Evolutionary conservation across 2,329 filamentous ascomycete genomes (phyloP).

Genomic region (Blastomyces gilchristii): DNA sequence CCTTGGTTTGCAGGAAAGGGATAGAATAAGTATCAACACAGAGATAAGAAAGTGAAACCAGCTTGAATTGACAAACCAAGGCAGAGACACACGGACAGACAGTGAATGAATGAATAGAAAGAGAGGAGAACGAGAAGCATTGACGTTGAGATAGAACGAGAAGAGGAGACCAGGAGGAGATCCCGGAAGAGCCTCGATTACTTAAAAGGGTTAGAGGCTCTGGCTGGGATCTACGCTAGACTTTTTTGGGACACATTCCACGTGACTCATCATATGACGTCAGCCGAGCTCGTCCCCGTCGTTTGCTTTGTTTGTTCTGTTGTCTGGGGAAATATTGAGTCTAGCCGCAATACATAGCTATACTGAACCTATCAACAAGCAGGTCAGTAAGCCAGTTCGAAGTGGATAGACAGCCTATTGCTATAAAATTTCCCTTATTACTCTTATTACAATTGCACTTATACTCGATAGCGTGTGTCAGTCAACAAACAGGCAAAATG

Average conservation of each 20-base stretch:
- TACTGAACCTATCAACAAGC: not conserved
- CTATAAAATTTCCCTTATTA: not conserved
- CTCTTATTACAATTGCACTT: not conserved
- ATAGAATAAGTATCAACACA: constrained; percentile 5
- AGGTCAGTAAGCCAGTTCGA: not conserved
- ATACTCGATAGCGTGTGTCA: too few species aligned
- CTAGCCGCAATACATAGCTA: too few species aligned
- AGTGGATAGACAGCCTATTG: not conserved
- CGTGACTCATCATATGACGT: constrained; percentile 4
- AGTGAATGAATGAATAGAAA: constrained; percentile 2
- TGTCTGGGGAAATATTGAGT: too few species aligned
- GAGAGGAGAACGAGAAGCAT: not conserved
- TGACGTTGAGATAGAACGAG: too few species aligned
- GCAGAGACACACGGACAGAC: not conserved
- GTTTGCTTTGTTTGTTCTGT: too few species aligned
- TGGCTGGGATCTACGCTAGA: not conserved
- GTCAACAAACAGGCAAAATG: constrained; percentile 24
- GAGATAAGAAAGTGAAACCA: not conserved
- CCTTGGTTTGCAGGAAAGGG: not conserved
- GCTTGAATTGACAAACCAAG: not conserved
- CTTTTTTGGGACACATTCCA: not conserved
- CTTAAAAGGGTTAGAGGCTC: too few species aligned
- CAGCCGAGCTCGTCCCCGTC: not conserved
- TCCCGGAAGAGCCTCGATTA: too few species aligned
- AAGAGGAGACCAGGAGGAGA: too few species aligned